Evolutionary conservation across 768 basidiomycete genomes (phyloP).

Genomic region (Mycena rosella): DNA sequence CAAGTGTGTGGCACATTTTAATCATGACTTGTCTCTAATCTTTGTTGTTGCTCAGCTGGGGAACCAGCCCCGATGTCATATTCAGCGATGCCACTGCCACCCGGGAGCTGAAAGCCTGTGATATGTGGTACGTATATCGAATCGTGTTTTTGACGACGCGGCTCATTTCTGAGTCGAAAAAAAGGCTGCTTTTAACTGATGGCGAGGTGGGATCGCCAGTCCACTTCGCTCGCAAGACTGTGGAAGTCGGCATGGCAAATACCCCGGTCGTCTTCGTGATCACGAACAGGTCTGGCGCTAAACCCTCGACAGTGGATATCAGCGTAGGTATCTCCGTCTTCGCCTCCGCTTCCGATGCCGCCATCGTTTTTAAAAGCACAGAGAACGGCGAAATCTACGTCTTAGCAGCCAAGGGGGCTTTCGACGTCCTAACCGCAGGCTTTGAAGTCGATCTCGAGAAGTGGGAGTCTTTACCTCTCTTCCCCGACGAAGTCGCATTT

Average conservation of each 20-base stretch:
- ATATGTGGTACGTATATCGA: slow-evolving; percentile 37
- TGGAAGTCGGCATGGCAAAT: slow-evolving; percentile 37
- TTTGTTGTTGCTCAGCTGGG: slow-evolving; percentile 23
- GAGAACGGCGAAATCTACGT: slow-evolving; percentile 23
- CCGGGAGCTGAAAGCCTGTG: slow-evolving; percentile 32
- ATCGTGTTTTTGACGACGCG: too few species aligned
- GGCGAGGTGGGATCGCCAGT: slow-evolving; percentile 30
- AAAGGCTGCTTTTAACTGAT: slow-evolving; percentile 33
- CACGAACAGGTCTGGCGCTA: slow-evolving; percentile 14
- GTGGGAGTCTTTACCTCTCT: slow-evolving; percentile 30
- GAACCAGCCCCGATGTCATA: slow-evolving; percentile 27
- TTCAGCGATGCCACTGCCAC: slow-evolving; percentile 20
- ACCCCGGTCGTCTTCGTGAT: slow-evolving; percentile 35
- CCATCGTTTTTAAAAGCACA: slow-evolving; percentile 30
- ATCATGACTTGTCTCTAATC: neutral
- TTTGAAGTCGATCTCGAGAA: slow-evolving; percentile 28
- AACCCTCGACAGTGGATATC: slow-evolving; percentile 21
- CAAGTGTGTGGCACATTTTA: slow-evolving; percentile 15
- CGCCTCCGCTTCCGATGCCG: slow-evolving; percentile 33
- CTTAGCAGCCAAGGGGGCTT: slow-evolving; percentile 31
- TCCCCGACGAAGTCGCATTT: slow-evolving; percentile 16
- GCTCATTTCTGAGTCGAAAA: too few species aligned
- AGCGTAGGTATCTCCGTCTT: slow-evolving; percentile 35
- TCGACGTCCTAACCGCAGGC: slow-evolving; percentile 25
- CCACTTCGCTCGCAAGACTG: slow-evolving; percentile 26